Evolutionary conservation across 352 stramenopile species (phyloP).

Genomic region (Globisporangium yorkense): DNA sequence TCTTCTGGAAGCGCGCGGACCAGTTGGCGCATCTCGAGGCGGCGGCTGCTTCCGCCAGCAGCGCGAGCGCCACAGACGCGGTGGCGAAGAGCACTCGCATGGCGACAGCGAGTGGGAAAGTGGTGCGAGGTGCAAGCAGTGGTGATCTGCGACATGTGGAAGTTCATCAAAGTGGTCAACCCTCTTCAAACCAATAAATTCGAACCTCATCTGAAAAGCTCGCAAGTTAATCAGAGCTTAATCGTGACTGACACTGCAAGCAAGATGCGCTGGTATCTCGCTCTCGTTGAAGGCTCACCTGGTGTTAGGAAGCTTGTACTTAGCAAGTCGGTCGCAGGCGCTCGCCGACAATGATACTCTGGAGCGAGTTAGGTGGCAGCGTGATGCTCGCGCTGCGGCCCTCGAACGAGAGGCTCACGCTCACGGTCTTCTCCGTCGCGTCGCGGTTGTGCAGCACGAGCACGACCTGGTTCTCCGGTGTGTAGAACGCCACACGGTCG

Average conservation of each 20-base stretch:
- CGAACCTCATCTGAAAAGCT: too few species aligned
- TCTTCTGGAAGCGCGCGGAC: constrained; percentile 33
- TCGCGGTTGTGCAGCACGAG: constrained; percentile 48
- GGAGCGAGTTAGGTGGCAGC: constrained; percentile 37
- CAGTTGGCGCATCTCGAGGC: constrained; percentile 17
- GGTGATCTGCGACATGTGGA: too few species aligned
- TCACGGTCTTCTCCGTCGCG: constrained; percentile 28
- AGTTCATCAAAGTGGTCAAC: too few species aligned
- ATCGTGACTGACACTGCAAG: too few species aligned
- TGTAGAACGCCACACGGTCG: constrained; percentile 42
- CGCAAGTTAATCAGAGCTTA: too few species aligned
- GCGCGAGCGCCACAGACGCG: neutral
- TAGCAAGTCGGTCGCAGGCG: constrained; percentile 11
- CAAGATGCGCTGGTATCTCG: too few species aligned
- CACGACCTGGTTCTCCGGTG: constrained; percentile 38
- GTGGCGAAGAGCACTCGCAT: neutral
- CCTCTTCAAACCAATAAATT: too few species aligned
- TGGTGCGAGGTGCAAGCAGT: too few species aligned
- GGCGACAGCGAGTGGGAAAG: neutral
- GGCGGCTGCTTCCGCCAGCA: neutral
- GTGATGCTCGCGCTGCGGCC: constrained; percentile 27
- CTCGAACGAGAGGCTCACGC: constrained; percentile 31
- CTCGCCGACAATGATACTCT: constrained; percentile 41
- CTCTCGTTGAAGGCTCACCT: too few species aligned
- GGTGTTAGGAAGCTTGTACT: neutral